Base-by-base conservation (phyloP, 1,284 basidiomycete species). In the Puccinia polysora region DNA sequence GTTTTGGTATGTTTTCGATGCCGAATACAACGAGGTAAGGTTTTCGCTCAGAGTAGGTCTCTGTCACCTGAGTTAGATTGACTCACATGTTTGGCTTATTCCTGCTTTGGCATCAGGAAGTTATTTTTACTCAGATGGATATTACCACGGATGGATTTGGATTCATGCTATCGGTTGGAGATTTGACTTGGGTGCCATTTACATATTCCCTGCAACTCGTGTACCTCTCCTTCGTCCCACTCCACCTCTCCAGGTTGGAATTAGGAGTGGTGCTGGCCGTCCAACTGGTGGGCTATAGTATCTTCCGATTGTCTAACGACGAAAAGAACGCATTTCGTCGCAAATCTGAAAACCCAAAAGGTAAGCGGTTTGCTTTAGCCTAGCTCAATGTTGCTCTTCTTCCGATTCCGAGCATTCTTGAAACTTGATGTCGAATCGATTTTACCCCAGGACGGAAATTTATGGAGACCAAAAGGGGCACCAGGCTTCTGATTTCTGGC, bases 121-220 rank as follows among this genome's bases (percentile, higher is more conserved):
- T 90, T 10, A 87, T 98, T 77, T 85, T 98, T 74, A 94, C 90
- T 8, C 93, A 90, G 20, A 97, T 98, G 92, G 95, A 98, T 80
- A 96, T 98, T 78, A 95, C 89, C 7, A 91, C 91, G 32, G 96
- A 99, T 77, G 95, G 95, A 4, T 97, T 98, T 77, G 96, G 96
- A 6, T 97, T 95, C 84, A 99, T 98, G 96, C 87, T 99, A 36
- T 83, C 91, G 2, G 87, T 96, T 60, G 96, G 95, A 56, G 93
- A 98, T 80, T 85, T 97, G 28, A 83, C 87, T 20, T 97, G 92
- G 90, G 90, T 98, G 8, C 96, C 96, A 4, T 97, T 97, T 81
- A 87, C 87, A 15, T 99, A 97, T 81, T 88, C 87, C 25, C 85
- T 97, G 4, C 94, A 98, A 82, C 91, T 94, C 0, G 88, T 93